Evolutionary conservation across 2,329 filamentous ascomycete species (phyloP).

Genomic region (Alternaria rosae): DNA sequence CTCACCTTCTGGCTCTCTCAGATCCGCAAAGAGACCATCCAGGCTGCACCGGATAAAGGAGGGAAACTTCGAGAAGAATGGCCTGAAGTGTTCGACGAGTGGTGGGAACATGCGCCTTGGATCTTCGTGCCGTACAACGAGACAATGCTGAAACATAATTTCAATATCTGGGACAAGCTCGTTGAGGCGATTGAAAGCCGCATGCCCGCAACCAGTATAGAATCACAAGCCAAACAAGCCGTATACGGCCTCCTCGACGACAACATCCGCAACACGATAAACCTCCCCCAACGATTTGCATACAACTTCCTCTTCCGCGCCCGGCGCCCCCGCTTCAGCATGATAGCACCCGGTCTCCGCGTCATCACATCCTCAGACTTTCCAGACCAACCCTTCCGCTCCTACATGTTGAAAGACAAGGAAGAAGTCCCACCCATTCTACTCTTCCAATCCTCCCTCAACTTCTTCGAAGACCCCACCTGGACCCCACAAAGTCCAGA

Average conservation of each 20-base stretch:
- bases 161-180: not conserved
- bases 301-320: not conserved
- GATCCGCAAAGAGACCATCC: not conserved
- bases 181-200: not conserved
- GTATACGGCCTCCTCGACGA: not conserved
- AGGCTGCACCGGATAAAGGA: not conserved
- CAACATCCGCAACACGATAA: not conserved
- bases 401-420: not conserved
- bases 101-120: not conserved
- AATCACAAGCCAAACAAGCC: not conserved
- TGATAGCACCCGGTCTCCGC: conserved; percentile 1
- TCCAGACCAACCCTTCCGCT: not conserved
- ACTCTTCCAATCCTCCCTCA: not conserved
- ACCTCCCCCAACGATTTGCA: not conserved
- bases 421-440: not conserved
- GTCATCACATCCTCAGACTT: conserved; percentile 1
- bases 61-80: not conserved
- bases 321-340: not conserved
- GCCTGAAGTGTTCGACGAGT: not conserved
- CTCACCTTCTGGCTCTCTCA: not conserved
- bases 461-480: not conserved
- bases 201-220: not conserved
- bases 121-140: not conserved
- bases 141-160: not conserved
- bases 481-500: not conserved